phyloP scores from a whole-genome alignment of 2,329 filamentous ascomycete species.

The Remersonia thermophila region DNA sequence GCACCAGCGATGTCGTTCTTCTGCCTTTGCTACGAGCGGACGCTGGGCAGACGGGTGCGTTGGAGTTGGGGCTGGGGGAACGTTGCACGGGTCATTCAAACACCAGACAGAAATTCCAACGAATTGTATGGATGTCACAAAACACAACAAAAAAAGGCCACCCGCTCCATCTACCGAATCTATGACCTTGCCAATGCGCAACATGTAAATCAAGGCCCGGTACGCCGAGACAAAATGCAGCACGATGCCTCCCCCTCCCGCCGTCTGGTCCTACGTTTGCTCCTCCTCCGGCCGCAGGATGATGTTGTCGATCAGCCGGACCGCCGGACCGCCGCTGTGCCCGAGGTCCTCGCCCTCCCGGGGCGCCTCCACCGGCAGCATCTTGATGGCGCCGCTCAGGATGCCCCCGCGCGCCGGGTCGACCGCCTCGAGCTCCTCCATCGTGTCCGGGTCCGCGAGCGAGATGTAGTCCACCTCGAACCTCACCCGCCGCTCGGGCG shows the following conservation, averaged over 20 bases:
- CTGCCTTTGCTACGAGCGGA: too few species aligned
- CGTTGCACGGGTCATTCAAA: too few species aligned
- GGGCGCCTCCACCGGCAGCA: slow-evolving; percentile 66
- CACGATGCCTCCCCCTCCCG: too few species aligned
- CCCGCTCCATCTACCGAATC: too few species aligned
- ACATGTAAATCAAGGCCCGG: slow-evolving; percentile 1
- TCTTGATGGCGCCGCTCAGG: slow-evolving; percentile 81
- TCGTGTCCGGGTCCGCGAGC: slow-evolving; percentile 69
- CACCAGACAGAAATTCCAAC: too few species aligned
- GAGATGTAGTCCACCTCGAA: slow-evolving; percentile 91
- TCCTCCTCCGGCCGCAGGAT: slow-evolving; percentile 42
- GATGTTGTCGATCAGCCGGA: slow-evolving; percentile 90
- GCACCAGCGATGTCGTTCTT: too few species aligned
- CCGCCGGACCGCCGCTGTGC: slow-evolving; percentile 56
- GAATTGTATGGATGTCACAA: too few species aligned
- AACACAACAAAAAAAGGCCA: too few species aligned
- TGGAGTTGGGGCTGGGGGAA: too few species aligned
- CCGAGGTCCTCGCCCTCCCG: slow-evolving; percentile 63
- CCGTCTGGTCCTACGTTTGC: too few species aligned
- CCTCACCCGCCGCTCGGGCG: slow-evolving; percentile 47
- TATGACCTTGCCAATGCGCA: slow-evolving; percentile 1
- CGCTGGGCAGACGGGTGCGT: too few species aligned
- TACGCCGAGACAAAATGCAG: slow-evolving; percentile 11
- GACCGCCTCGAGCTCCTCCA: slow-evolving; percentile 64
- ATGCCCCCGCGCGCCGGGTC: slow-evolving; percentile 64